phyloP scores from a whole-genome alignment of 768 basidiomycete species.

The Xerocomus brunneocitrinus region DNA sequence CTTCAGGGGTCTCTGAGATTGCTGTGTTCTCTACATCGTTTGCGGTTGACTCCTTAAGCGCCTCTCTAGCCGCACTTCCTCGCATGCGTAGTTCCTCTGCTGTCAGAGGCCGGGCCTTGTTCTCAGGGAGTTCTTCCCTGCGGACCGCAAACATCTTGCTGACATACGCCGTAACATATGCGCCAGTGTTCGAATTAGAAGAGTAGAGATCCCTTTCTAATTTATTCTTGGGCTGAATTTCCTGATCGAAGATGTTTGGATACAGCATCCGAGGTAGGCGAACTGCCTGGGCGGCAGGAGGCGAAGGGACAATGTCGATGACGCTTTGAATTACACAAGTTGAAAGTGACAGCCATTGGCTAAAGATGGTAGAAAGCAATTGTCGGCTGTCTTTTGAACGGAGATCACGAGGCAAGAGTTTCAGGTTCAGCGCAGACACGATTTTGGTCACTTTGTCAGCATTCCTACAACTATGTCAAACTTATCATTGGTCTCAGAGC shows the following conservation, averaged over 20 bases:
- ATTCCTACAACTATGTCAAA: conserved; percentile 51
- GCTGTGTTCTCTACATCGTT: conserved; percentile 16
- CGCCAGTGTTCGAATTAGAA: conserved; percentile 54
- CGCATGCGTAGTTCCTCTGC: conserved; percentile 78
- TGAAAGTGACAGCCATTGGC: conserved; percentile 94
- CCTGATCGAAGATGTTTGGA: conserved; percentile 63
- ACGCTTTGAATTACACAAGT: conserved; percentile 88
- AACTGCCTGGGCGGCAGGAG: conserved; percentile 70
- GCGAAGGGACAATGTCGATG: conserved; percentile 92
- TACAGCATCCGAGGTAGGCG: conserved; percentile 91
- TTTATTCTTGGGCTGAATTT: conserved; percentile 62
- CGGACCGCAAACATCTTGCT: conserved; percentile 98
- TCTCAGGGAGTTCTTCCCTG: conserved; percentile 77
- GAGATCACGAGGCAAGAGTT: conserved; percentile 82
- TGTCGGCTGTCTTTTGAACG: conserved; percentile 86
- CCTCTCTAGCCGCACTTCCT: conserved; percentile 52
- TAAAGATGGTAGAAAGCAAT: conserved; percentile 81
- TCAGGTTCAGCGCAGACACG: conserved; percentile 72
- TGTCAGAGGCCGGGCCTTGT: conserved; percentile 69
- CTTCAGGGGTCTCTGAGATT: conserved; percentile 3
- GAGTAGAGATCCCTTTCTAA: conserved; percentile 81
- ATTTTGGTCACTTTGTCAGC: conserved; percentile 88
- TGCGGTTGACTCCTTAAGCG: conserved; percentile 31
- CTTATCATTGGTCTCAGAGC: neutral
- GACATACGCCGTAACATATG: conserved; percentile 78